These are phyloP conservation scores for Kwoniella botswanensis DNA, from an alignment of 768 basidiomycete genomes.

Conservation along the genomic window DNA sequence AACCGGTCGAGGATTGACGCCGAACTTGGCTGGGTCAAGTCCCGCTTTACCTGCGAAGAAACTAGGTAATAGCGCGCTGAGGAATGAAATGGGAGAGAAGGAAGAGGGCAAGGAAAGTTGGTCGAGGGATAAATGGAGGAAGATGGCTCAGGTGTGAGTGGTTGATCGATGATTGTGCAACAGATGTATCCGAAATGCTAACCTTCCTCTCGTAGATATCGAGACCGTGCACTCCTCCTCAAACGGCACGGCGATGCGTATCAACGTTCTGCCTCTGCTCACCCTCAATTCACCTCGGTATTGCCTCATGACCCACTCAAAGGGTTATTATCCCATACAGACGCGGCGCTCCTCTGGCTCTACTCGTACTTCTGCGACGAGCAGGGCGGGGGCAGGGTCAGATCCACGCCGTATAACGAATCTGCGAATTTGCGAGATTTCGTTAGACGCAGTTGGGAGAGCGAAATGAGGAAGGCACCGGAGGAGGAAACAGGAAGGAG, in stretches of 20 bases:
- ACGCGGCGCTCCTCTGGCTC: constrained; percentile 46
- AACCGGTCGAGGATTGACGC: constrained; percentile 11
- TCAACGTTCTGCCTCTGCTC: constrained; percentile 23
- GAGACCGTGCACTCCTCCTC: constrained; percentile 36
- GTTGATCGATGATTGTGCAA: neutral
- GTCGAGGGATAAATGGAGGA: constrained; percentile 41
- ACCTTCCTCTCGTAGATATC: constrained; percentile 26
- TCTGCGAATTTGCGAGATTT: constrained; percentile 36
- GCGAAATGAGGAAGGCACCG: constrained; percentile 25
- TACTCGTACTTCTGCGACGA: constrained; percentile 51
- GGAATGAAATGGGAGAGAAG: constrained; percentile 25
- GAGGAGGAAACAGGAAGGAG: constrained; percentile 27
- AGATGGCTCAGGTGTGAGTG: constrained; percentile 27
- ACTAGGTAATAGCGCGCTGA: constrained; percentile 21
- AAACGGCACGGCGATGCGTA: constrained; percentile 52
- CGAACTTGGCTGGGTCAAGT: neutral
- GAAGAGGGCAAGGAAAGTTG: constrained; percentile 28
- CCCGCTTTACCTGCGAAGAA: constrained; percentile 2
- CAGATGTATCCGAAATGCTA: neutral
- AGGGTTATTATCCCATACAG: constrained; percentile 44
- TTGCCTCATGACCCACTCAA: constrained; percentile 38
- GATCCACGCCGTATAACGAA: constrained; percentile 29
- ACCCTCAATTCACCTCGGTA: constrained; percentile 24
- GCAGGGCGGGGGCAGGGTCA: constrained; percentile 33
- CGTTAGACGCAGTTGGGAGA: constrained; percentile 41